Evolutionary conservation across 148 eudicot genomes (phyloP), one percentile per base, ranked within the genome.

Genomic region (Dianthus caryophyllus): DNA sequence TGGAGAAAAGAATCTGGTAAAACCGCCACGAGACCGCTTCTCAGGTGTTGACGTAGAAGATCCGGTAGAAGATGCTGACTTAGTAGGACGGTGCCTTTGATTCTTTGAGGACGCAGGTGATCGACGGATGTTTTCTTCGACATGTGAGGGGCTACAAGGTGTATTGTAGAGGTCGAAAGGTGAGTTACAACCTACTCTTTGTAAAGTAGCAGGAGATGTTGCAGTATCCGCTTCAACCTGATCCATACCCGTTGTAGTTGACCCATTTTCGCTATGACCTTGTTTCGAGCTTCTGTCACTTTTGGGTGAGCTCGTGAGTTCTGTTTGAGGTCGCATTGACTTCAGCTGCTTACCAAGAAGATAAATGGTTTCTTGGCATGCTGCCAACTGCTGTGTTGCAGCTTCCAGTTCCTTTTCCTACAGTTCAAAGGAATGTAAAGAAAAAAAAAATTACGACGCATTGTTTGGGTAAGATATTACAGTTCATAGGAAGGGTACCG

Each of bases 301-400:
- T 61, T 39, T 64, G 46, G 87, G 84, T n/a, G 85, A 83, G 20
- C 74, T 82, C 56, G 64, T 66, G 27, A 68, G 49, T 36, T 90
- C 90, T 31, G 83, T 49, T 31, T 83, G 86, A 26, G 98, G 98
- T 52, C 84, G 88, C 59, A 91, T 50, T 20, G 85, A 52, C 31
- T 86, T 88, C 58, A 91, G 76, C 68, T 88, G 92, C 74, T 84
- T 88, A 26, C 96, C 88, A 12, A 91, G 92, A 51, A 88, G 90
- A 72, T 76, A 82, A 72, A 91, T 88, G 68, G 90, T 91, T 70
- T 91, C 96, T 73, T 91, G 97, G 77, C 96, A 91, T 76, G 84
- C 97, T 17, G 90, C 93, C 47, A 91, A 78, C 85, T 83, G 86
- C 80, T 86, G 96, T 56, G 96, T 86, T 41, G 98, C 98, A 72